Base-by-base conservation (phyloP, 2,329 filamentous ascomycete species). In the Ascochyta viciae-villosae region DNA sequence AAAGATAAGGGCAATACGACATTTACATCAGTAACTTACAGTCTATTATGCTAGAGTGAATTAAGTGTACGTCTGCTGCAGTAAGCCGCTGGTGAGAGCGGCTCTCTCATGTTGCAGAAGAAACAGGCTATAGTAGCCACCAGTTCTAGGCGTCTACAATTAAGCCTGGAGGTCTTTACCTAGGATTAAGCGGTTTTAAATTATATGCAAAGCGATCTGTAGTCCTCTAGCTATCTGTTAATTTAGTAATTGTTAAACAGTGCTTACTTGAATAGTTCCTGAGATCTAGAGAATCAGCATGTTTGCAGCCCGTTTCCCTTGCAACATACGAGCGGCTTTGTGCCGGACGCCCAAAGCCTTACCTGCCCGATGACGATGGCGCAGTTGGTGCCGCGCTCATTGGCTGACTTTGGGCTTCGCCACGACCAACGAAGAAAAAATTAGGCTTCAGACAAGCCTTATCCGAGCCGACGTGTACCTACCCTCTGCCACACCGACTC, bases 381-480 rank as follows among this genome's bases (percentile, higher is more conserved):
- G 47, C 53, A 55, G 46, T 46, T 55, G 41, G 24, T 42, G 38
- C 53, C 40, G 48, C 57, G 46, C n/a, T 61, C 54, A 66, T 66
- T 66, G 64, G 62, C 55, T 56, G 62, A 54, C 37, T 48, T 22
- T 16, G 19, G 19, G 43, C 48, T 56, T 66, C 55, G 64, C 64
- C 64, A 66, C 62, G 43, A 50, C 48, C 53, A 56, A 51, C 55
- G 54, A 60, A 60, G 62, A 67, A 67, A 65, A 63, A 66, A 59
- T 65, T 63, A 62, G 54, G 58, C 52, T 54, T 49, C 51, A 60
- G 60, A 45, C 34, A 15, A 48, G 53, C 55, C 61, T 61, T 61
- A 54, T 43, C 57, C 49, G 24, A 53, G 27, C 35, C 42, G 35
- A 39, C 33, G 41, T 56, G 51, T 48, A 44, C 50, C 43, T 54